phyloP scores from a whole-genome alignment of 148 eudicot species.

The Cornus suecica region DNA sequence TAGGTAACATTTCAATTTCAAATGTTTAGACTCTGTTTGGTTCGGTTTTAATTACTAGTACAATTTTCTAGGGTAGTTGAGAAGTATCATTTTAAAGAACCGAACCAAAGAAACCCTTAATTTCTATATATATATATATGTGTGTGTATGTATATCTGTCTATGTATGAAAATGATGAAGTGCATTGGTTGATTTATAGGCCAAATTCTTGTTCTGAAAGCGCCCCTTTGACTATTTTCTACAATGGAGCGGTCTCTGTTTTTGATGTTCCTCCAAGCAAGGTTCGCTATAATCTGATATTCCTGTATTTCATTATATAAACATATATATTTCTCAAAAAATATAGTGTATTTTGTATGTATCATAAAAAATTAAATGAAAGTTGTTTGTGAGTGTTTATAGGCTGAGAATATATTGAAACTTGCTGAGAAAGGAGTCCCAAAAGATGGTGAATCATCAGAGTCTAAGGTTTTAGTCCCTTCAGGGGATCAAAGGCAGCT shows the following conservation, averaged over 20 bases:
- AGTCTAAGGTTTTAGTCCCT: constrained; percentile 6
- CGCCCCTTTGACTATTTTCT: constrained; percentile 63
- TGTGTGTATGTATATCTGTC: neutral
- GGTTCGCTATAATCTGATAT: constrained; percentile 13
- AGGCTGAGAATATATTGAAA: constrained; percentile 41
- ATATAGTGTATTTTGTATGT: neutral
- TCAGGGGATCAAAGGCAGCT: neutral
- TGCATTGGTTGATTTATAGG: neutral
- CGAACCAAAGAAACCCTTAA: too few species aligned
- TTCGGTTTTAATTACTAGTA: too few species aligned
- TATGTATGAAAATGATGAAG: neutral
- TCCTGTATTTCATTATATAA: neutral
- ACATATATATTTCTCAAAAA: neutral
- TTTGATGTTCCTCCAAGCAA: constrained; percentile 41
- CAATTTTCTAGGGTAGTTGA: too few species aligned
- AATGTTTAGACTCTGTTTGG: neutral
- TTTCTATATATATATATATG: neutral
- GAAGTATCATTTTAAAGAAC: too few species aligned
- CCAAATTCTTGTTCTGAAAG: constrained; percentile 5
- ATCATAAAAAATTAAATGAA: neutral
- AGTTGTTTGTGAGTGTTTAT: neutral
- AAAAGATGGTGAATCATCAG: neutral
- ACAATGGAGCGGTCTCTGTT: constrained; percentile 55
- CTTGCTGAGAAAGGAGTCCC: constrained; percentile 25
- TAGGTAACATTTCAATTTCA: constrained; percentile 11